These are phyloP conservation scores for Oryza brachyantha DNA, from an alignment of 176 grass and related monocot genomes.

Conservation along the genomic window DNA sequence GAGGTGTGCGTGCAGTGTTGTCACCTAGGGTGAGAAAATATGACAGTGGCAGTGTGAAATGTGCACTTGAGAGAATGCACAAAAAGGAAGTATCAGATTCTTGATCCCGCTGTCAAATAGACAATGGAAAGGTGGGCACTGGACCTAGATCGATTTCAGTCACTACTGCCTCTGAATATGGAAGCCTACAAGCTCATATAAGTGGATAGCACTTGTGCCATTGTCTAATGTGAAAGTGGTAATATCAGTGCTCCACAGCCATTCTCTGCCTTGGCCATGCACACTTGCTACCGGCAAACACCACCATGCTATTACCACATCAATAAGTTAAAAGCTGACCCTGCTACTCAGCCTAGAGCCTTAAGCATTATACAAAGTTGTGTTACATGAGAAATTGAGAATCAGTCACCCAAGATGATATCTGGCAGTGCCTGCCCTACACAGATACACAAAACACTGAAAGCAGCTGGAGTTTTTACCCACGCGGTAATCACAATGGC, in stretches of 20 bases:
- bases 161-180: neutral
- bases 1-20: neutral
- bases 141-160: neutral
- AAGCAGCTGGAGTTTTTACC: neutral
- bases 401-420: neutral
- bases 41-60: neutral
- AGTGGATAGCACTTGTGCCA: neutral
- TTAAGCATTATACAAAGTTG: too few species aligned
- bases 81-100: neutral
- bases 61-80: neutral
- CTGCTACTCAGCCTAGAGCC: neutral
- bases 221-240: neutral
- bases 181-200: neutral
- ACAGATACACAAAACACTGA: neutral
- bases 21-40: neutral
- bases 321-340: neutral
- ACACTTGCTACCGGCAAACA: neutral
- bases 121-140: neutral
- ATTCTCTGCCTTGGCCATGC: neutral
- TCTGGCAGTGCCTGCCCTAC: neutral
- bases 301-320: neutral
- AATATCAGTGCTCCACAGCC: neutral
- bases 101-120: neutral
- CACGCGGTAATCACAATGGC: neutral
- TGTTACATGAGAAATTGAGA: neutral